A percentile compares a stretch with the other conserved stretches of the same genome.
Evolutionary conservation across 2,329 filamentous ascomycete genomes (phyloP).

Genomic region (Pseudogymnoascus sp.): DNA sequence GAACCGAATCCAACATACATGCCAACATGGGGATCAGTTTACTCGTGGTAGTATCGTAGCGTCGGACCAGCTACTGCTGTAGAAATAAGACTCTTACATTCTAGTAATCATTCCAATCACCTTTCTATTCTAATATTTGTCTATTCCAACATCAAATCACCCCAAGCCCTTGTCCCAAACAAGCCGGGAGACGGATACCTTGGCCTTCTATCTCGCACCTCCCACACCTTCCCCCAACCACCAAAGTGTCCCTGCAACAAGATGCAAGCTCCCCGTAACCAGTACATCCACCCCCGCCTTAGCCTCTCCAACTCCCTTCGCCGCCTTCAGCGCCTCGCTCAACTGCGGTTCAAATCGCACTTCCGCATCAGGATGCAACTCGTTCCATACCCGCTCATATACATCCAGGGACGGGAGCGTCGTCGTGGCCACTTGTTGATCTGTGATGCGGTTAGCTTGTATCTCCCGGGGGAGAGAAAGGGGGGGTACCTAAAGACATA

Average conservation of each 20-base stretch:
- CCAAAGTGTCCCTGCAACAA: conserved; percentile 41
- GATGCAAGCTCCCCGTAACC: conserved; percentile 53
- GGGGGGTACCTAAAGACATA: background rate
- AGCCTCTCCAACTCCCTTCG: conserved; percentile 18
- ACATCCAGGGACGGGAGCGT: conserved; percentile 8
- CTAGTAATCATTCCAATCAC: background rate
- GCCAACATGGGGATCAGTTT: too few relatives aligned
- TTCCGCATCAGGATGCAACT: conserved; percentile 12
- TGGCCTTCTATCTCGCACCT: background rate
- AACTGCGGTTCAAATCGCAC: conserved; percentile 40
- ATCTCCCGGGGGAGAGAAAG: background rate
- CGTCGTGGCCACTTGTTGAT: conserved; percentile 11
- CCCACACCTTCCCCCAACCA: background rate
- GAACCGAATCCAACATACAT: too few relatives aligned
- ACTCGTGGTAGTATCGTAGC: too few relatives aligned
- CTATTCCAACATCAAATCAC: background rate
- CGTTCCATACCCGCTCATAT: conserved; percentile 16
- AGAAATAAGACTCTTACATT: too few relatives aligned
- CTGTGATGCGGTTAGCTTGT: background rate
- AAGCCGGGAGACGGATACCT: background rate
- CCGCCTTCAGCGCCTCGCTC: conserved; percentile 41
- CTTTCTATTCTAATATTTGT: background rate
- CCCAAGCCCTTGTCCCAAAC: background rate
- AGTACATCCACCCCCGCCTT: conserved; percentile 26
- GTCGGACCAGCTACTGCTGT: too few relatives aligned